These are phyloP conservation scores for Haplosporangium sp. DNA, from an alignment of 371 early-diverging fungal species.

Conservation along the genomic window DNA sequence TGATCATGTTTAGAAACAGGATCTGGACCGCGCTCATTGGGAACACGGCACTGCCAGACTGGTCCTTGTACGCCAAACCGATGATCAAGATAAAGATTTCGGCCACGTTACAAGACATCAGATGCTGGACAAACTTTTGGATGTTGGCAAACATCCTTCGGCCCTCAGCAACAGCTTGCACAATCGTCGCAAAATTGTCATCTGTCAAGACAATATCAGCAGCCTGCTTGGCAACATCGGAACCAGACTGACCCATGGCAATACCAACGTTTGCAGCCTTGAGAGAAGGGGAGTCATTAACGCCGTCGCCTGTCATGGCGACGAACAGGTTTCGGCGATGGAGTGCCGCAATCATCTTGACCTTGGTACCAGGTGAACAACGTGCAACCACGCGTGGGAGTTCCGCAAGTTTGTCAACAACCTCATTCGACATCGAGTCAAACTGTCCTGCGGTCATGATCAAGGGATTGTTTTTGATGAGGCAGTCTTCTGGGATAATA, in stretches of 20 bases:
- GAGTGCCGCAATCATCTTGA: constrained; percentile 94
- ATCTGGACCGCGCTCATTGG: constrained; percentile 86
- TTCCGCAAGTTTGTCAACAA: constrained; percentile 77
- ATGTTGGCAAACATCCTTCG: constrained; percentile 92
- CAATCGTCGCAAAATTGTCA: constrained; percentile 89
- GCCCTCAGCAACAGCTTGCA: constrained; percentile 83
- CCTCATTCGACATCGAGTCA: constrained; percentile 82
- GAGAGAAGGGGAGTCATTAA: constrained; percentile 92
- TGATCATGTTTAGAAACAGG: constrained; percentile 89
- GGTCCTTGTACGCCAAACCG: constrained; percentile 75
- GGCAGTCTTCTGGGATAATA: constrained; percentile 69
- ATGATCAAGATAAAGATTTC: constrained; percentile 76
- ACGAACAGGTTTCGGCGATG: constrained; percentile 76
- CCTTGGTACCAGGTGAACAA: constrained; percentile 94
- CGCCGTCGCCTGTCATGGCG: constrained; percentile 90
- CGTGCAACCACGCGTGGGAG: constrained; percentile 95
- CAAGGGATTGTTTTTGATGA: constrained; percentile 59
- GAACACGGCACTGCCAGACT: constrained; percentile 67
- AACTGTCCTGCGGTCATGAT: constrained; percentile 91
- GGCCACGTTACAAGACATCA: constrained; percentile 76
- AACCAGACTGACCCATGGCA: constrained; percentile 90
- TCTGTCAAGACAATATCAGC: constrained; percentile 92
- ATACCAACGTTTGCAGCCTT: constrained; percentile 93
- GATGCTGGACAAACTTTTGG: constrained; percentile 88
- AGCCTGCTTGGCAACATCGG: constrained; percentile 92